Evolutionary conservation across 1,139 yeast species (phyloP).

Genomic region (Pichia sp.): DNA sequence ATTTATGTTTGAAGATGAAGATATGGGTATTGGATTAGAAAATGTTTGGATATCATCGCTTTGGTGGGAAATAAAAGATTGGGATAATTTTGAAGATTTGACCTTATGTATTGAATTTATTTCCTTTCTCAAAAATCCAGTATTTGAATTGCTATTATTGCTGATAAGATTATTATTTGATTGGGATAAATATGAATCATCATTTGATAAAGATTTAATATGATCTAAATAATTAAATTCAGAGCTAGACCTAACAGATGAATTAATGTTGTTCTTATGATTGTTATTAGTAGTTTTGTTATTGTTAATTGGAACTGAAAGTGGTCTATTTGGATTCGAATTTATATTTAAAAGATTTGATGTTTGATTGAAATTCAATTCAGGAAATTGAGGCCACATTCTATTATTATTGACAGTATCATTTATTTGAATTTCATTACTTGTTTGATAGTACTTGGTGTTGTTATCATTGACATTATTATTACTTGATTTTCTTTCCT

Average conservation of each 20-base stretch:
- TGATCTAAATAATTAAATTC: constrained; percentile 67
- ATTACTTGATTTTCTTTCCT: constrained; percentile 9
- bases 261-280: constrained; percentile 18
- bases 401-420: neutral
- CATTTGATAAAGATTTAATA: constrained; percentile 34
- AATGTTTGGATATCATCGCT: neutral
- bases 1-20: neutral
- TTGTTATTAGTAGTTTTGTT: constrained; percentile 28
- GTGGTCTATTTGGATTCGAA: too few relatives aligned
- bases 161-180: constrained; percentile 1
- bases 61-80: constrained; percentile 18
- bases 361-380: constrained; percentile 19
- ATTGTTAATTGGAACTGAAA: too few relatives aligned
- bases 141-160: neutral
- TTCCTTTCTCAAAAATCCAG: constrained; percentile 20
- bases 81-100: constrained; percentile 25
- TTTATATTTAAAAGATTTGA: neutral
- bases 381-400: constrained; percentile 30
- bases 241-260: constrained; percentile 29
- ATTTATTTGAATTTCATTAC: neutral
- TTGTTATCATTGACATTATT: neutral
- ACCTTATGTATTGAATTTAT: constrained; percentile 18
- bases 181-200: constrained; percentile 14
- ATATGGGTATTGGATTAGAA: neutral
- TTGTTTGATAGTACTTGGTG: too few relatives aligned